phyloP scores from a whole-genome alignment of 306 rosid species.

The Pterocarpus macrocarpus region DNA sequence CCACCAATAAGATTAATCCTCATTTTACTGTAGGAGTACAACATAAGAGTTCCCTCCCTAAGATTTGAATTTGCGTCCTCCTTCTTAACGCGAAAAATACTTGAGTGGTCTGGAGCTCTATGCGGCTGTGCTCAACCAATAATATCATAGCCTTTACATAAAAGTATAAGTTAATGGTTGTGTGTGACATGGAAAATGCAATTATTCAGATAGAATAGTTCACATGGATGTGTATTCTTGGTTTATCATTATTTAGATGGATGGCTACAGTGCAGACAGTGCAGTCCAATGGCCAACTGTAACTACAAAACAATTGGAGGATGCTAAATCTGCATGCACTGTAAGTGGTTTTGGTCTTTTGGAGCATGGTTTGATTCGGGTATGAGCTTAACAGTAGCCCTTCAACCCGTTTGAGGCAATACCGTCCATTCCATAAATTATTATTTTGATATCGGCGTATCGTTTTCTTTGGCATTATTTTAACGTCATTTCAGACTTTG shows the following conservation, averaged over 20 bases:
- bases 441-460: neutral
- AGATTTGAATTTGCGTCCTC: too few relatives aligned
- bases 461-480: neutral
- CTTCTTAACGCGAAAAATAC: too few relatives aligned
- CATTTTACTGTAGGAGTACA: too few relatives aligned
- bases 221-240: constrained; percentile 34
- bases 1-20: too few relatives aligned
- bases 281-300: constrained; percentile 11
- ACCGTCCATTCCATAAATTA: neutral
- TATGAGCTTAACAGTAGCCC: neutral
- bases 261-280: neutral
- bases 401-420: constrained; percentile 8
- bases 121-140: too few relatives aligned
- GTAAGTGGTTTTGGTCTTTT: constrained; percentile 16
- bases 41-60: too few relatives aligned
- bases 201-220: constrained; percentile 25
- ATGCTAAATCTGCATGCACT: neutral
- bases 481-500: neutral
- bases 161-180: too few relatives aligned
- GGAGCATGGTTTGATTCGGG: neutral
- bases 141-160: too few relatives aligned
- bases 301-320: constrained; percentile 19
- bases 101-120: too few relatives aligned
- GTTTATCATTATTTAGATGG: constrained; percentile 31
- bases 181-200: neutral